A percentile compares a stretch with the other conserved stretches of the same genome.
These are phyloP conservation scores for Hyaloscypha variabilis DNA, from an alignment of 495 filamentous ascomycete genomes.

Conservation along the genomic window DNA sequence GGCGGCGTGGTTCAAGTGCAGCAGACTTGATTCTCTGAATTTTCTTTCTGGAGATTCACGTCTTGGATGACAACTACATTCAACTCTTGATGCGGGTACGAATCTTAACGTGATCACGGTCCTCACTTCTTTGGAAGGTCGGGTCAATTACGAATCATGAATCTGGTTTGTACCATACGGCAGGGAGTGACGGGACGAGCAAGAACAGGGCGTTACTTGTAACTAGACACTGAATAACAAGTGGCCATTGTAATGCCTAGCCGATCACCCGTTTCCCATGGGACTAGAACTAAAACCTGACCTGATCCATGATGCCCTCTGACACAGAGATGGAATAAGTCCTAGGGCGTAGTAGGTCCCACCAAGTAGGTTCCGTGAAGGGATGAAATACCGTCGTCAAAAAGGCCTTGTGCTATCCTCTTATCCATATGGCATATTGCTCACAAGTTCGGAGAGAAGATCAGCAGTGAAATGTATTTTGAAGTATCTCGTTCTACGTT, in stretches of 20 bases:
- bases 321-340: no score
- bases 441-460: no score
- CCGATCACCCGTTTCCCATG: not conserved
- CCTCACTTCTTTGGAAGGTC: not conserved
- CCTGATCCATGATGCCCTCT: no score
- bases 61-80: conserved; percentile 8
- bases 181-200: not conserved
- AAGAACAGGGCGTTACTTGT: conserved; percentile 3
- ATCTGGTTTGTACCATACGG: conserved; percentile 1
- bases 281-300: no score
- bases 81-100: not conserved
- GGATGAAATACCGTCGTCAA: no score
- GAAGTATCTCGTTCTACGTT: no score
- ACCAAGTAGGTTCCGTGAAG: no score
- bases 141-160: not conserved
- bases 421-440: no score
- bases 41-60: conserved; percentile 9
- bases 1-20: conserved; percentile 18
- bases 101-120: not conserved
- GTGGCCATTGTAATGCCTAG: conserved; percentile 7
- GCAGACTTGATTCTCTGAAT: conserved; percentile 10
- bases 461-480: no score
- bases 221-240: conserved; percentile 4
- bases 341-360: no score
- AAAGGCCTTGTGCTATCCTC: no score